Conservation (phyloP, 352 stramenopile genomes). For the Phytophthora europaea region DNA sequence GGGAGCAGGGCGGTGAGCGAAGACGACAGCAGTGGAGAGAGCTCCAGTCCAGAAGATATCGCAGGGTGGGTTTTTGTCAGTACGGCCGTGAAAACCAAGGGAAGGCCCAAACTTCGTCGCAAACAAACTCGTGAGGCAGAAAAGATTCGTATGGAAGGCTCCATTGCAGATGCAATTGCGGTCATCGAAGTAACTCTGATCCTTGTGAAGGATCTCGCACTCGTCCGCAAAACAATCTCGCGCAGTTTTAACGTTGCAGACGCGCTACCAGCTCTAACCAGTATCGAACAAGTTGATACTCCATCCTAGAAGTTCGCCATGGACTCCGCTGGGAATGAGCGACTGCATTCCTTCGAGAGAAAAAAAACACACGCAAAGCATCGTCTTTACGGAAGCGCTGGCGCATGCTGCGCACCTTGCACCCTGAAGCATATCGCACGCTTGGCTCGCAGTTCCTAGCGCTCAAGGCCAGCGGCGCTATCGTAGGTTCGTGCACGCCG, state of each 20-base stretch:
- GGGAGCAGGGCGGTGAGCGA: no score
- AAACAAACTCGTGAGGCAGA: slow-evolving; percentile 3
- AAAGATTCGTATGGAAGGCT: not conserved
- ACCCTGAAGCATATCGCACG: slow-evolving; percentile 4
- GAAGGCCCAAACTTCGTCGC: not conserved
- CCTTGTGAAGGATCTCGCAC: slow-evolving; percentile 2
- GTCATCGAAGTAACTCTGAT: slow-evolving; percentile 10
- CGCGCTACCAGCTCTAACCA: not conserved
- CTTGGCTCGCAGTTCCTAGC: not conserved
- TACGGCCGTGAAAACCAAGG: not conserved
- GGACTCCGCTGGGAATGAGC: slow-evolving; percentile 1
- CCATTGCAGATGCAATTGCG: not conserved
- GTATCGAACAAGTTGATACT: not conserved
- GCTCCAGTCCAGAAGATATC: no score
- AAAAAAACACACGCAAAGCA: not conserved
- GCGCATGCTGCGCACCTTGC: not conserved
- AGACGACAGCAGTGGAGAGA: no score
- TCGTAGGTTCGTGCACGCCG: not conserved
- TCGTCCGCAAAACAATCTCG: slow-evolving; percentile 3
- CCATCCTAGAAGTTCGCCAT: slow-evolving; percentile 2
- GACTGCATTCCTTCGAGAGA: slow-evolving; percentile 2
- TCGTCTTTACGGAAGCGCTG: slow-evolving; percentile 10
- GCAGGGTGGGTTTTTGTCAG: no score
- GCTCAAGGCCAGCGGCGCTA: not conserved
- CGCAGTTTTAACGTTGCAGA: slow-evolving; percentile 3